Evolutionary conservation across 768 basidiomycete species (phyloP).

Genomic region (Mrakia gelida): DNA sequence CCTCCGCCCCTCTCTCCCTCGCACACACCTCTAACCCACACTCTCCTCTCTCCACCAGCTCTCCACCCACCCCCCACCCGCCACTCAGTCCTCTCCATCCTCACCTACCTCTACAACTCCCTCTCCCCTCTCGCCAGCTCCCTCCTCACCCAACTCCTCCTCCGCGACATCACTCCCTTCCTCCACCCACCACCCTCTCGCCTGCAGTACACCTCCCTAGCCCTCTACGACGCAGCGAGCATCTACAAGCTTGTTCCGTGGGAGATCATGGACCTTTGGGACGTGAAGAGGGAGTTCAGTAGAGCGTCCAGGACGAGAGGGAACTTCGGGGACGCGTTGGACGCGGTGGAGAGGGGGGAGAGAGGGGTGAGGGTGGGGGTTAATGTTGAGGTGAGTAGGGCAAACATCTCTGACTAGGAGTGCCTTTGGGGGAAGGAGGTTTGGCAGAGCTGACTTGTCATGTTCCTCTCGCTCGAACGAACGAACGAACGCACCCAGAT

Average conservation of each 20-base stretch:
- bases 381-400: constrained; percentile 56
- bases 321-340: constrained; percentile 10
- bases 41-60: neutral
- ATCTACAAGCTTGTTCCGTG: constrained; percentile 14
- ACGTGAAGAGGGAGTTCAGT: neutral
- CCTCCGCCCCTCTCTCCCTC: constrained; percentile 40
- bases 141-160: constrained; percentile 76
- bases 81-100: constrained; percentile 40
- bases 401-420: no score
- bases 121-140: constrained; percentile 62
- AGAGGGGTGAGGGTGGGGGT: constrained; percentile 55
- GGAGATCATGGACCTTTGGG: constrained; percentile 12
- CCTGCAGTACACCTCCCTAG: neutral
- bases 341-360: neutral
- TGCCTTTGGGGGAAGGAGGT: no score
- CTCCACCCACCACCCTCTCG: constrained; percentile 58
- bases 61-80: neutral
- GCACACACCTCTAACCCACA: no score
- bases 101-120: constrained; percentile 58
- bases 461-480: neutral
- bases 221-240: constrained; percentile 12
- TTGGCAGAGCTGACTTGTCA: no score
- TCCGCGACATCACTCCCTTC: constrained; percentile 77
- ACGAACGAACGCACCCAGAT: constrained; percentile 50
- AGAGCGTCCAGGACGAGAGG: neutral